Evolutionary conservation across 2,329 filamentous ascomycete species (phyloP).

Genomic region (Pseudogymnoascus sp.): DNA sequence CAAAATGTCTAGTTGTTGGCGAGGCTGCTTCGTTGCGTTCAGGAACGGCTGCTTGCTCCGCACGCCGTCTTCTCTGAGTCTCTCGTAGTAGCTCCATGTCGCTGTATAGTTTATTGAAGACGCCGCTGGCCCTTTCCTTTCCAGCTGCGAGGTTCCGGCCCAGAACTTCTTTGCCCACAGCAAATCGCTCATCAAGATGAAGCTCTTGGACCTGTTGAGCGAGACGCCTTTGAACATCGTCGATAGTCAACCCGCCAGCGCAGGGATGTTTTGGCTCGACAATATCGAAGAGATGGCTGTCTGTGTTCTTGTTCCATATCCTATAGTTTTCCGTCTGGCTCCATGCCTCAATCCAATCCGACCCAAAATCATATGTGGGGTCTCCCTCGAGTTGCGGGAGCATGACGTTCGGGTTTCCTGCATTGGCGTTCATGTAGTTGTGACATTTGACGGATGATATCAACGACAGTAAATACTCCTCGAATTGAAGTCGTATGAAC

Average conservation of each 20-base stretch:
- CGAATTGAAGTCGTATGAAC: conserved; percentile 93
- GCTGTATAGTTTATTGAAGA: conserved; percentile 81
- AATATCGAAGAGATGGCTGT: conserved; percentile 87
- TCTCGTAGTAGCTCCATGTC: conserved; percentile 80
- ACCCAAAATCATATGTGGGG: conserved; percentile 73
- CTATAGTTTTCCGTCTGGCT: conserved; percentile 81
- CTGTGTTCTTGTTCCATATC: conserved; percentile 73
- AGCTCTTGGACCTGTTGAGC: conserved; percentile 89
- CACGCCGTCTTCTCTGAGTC: conserved; percentile 55
- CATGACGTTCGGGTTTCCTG: conserved; percentile 50
- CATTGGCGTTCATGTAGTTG: conserved; percentile 50
- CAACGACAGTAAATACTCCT: conserved; percentile 87
- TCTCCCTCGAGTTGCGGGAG: conserved; percentile 69
- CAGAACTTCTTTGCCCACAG: conserved; percentile 72
- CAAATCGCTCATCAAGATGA: conserved; percentile 84
- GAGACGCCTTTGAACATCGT: conserved; percentile 85
- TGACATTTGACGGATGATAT: conserved; percentile 87
- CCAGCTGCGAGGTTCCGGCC: conserved; percentile 86
- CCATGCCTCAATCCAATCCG: conserved; percentile 85
- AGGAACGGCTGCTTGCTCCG: conserved; percentile 40
- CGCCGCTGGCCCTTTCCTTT: conserved; percentile 75
- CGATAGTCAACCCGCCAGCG: conserved; percentile 83
- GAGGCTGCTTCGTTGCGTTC: conserved; percentile 16
- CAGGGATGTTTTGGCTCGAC: conserved; percentile 90
- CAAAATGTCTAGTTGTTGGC: conserved; percentile 17